phyloP scores from a whole-genome alignment of 257 asterid species.

The Voacanga thouarsii region DNA sequence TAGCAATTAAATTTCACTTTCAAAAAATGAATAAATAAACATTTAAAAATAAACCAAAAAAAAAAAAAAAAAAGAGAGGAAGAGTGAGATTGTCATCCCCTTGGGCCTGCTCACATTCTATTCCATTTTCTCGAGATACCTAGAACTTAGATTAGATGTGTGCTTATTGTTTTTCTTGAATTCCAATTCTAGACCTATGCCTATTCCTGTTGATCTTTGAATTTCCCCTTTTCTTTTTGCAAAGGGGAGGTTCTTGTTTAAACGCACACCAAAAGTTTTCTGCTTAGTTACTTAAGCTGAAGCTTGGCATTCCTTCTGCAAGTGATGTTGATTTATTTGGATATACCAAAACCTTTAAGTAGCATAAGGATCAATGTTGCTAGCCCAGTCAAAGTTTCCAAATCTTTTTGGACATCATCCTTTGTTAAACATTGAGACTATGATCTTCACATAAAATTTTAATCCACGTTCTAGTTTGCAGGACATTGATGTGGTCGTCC shows the following conservation, averaged over 20 bases:
- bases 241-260: neutral
- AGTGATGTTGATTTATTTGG: neutral
- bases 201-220: neutral
- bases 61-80: too few species aligned
- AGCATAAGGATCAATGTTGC: neutral
- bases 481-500: slow-evolving; percentile 75
- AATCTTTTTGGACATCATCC: neutral
- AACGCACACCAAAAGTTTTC: neutral
- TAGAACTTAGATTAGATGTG: neutral
- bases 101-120: neutral
- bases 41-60: too few species aligned
- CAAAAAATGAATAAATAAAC: neutral
- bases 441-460: neutral
- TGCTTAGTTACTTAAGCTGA: neutral
- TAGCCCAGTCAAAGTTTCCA: neutral
- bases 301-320: neutral
- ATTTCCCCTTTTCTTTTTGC: neutral
- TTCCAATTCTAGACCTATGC: neutral
- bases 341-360: neutral
- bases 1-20: neutral
- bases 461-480: slow-evolving; percentile 29
- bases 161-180: neutral
- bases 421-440: neutral
- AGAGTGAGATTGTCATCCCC: neutral
- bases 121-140: neutral